These are phyloP conservation scores for Tieghemiomyces parasiticus DNA, from an alignment of 192 early-diverging fungal genomes.

Conservation along the genomic window DNA sequence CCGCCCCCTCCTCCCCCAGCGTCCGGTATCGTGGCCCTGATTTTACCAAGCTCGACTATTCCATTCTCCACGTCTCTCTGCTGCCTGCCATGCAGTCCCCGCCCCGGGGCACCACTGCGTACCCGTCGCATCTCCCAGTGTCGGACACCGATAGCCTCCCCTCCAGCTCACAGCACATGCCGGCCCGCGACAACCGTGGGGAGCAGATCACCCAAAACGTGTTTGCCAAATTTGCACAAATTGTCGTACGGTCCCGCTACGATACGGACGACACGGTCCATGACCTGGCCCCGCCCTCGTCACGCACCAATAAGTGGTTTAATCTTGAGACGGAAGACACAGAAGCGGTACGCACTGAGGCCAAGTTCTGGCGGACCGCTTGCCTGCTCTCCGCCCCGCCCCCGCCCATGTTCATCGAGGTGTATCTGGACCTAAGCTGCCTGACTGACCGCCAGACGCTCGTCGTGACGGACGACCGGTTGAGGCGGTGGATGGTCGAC, in stretches of 20 bases:
- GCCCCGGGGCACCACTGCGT: background rate
- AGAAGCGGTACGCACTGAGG: background rate
- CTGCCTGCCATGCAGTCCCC: background rate
- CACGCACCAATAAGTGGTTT: slow-evolving; percentile 3
- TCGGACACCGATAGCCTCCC: background rate
- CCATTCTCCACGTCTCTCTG: background rate
- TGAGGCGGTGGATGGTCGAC: slow-evolving; percentile 10
- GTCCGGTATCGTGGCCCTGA: background rate
- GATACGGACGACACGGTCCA: background rate
- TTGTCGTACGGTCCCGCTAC: slow-evolving; percentile 45
- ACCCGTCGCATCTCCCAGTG: background rate
- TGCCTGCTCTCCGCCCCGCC: slow-evolving; percentile 6
- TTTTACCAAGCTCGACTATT: background rate
- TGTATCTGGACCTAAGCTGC: slow-evolving; percentile 5
- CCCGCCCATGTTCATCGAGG: slow-evolving; percentile 5
- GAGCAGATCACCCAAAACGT: slow-evolving; percentile 34
- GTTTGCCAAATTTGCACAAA: slow-evolving; percentile 61
- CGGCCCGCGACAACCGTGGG: slow-evolving; percentile 3
- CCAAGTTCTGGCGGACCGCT: slow-evolving; percentile 6
- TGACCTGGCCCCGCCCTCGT: background rate
- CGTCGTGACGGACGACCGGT: slow-evolving; percentile 8
- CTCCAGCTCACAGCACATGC: background rate
- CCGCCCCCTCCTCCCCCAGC: background rate
- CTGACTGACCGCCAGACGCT: background rate
- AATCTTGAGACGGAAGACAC: slow-evolving; percentile 3